phyloP scores from a whole-genome alignment of 306 rosid species.

The Cicer bijugum region DNA sequence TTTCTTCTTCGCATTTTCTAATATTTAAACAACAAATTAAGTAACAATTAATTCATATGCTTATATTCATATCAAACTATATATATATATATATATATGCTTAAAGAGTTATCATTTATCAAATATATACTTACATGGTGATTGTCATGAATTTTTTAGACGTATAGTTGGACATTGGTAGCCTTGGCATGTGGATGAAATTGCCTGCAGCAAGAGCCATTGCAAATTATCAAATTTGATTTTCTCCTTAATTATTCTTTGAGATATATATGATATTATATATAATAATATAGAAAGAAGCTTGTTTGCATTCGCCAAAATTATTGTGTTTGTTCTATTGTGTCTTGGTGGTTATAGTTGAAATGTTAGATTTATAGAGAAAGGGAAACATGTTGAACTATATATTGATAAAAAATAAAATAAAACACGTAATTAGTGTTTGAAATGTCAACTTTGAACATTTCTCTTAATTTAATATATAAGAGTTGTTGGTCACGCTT shows the following conservation, averaged over 20 bases:
- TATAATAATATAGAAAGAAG: neutral
- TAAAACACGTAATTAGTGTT: neutral
- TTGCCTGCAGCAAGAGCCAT: slow-evolving; percentile 13
- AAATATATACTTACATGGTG: slow-evolving; percentile 22
- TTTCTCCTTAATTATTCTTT: neutral
- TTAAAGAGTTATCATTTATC: too few relatives aligned
- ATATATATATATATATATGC: too few relatives aligned
- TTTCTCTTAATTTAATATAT: neutral
- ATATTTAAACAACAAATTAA: neutral
- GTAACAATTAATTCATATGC: too few relatives aligned
- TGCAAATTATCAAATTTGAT: neutral
- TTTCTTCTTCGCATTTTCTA: neutral
- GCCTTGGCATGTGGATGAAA: neutral
- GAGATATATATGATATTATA: neutral
- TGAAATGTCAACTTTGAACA: neutral
- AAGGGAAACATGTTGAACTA: neutral
- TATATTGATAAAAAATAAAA: neutral
- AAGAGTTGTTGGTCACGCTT: neutral
- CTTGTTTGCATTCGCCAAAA: neutral
- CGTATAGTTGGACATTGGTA: neutral
- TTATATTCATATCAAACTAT: too few relatives aligned
- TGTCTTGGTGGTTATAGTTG: neutral
- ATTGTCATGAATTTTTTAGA: neutral
- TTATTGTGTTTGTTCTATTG: neutral
- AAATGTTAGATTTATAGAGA: neutral